Evolutionary conservation across 768 basidiomycete species (phyloP).

Genomic region (Fomitopsis pulvina): DNA sequence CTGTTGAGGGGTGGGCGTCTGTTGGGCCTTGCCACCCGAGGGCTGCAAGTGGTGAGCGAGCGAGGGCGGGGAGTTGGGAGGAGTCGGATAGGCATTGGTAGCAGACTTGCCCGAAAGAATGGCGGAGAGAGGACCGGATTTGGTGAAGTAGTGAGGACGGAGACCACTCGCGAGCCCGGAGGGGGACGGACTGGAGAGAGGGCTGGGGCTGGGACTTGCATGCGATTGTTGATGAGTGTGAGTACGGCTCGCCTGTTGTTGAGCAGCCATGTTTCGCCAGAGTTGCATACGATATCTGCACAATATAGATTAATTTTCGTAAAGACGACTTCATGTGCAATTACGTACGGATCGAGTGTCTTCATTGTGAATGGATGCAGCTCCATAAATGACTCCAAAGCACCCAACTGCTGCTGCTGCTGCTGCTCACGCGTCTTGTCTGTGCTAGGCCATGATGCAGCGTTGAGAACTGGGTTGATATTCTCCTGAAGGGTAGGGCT

Average conservation of each 20-base stretch:
- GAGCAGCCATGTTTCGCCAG: conserved; percentile 85
- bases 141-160: conserved; percentile 35
- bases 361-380: conserved; percentile 83
- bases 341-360: conserved; percentile 68
- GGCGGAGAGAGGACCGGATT: conserved; percentile 19
- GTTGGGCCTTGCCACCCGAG: conserved; percentile 22
- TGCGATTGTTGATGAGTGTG: conserved; percentile 11
- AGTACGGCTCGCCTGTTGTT: conserved; percentile 42
- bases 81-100: conserved; percentile 31
- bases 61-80: conserved; percentile 36
- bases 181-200: conserved; percentile 10
- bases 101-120: conserved; percentile 43
- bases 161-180: conserved; percentile 24
- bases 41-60: conserved; percentile 14
- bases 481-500: conserved; percentile 55
- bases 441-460: conserved; percentile 24
- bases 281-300: conserved; percentile 79
- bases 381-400: conserved; percentile 77
- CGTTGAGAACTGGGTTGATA: conserved; percentile 70
- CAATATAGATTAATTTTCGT: background rate
- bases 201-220: conserved; percentile 6
- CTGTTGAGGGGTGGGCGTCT: conserved; percentile 30
- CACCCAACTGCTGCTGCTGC: conserved; percentile 25
- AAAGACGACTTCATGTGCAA: background rate
- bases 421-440: conserved; percentile 20